Conservation (phyloP, 140 eudicot species). For the Senecio squalidus region DNA sequence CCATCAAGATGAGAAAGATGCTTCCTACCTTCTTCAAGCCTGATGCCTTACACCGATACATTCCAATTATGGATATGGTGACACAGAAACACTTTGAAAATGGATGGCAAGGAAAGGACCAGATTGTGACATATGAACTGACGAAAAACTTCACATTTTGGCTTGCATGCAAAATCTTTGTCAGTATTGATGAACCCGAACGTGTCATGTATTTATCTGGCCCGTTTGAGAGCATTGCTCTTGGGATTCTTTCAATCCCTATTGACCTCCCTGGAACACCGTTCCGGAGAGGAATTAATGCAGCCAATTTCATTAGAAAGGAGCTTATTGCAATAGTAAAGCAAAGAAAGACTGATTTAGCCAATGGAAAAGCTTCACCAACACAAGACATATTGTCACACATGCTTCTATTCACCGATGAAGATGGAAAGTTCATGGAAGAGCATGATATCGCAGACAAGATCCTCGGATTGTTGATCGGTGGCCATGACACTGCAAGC, state of each 20-base stretch:
- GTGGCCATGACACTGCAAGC: conserved; percentile 8
- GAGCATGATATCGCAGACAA: not conserved
- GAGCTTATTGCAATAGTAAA: not conserved
- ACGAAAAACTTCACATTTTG: not conserved
- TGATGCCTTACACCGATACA: not conserved
- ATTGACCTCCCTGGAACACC: conserved; percentile 8
- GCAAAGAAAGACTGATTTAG: not conserved
- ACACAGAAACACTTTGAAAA: conserved; percentile 6
- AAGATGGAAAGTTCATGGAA: not conserved
- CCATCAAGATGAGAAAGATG: not conserved
- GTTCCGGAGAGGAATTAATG: not conserved
- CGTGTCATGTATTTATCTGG: conserved; percentile 2
- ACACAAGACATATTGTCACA: conserved; percentile 4
- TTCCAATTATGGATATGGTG: conserved; percentile 11
- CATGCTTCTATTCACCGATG: not conserved
- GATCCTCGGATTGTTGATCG: conserved; percentile 3
- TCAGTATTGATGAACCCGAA: conserved; percentile 3
- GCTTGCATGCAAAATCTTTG: conserved; percentile 8
- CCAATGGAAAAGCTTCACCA: not conserved
- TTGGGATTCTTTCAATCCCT: conserved; percentile 8
- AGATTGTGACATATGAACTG: conserved; percentile 1
- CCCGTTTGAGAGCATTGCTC: not conserved
- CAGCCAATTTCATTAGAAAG: not conserved
- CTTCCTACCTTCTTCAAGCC: conserved; percentile 4
- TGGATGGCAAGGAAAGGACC: not conserved